Base-by-base conservation (phyloP, 495 filamentous ascomycete genomes). In the Filosporella fistucella region DNA sequence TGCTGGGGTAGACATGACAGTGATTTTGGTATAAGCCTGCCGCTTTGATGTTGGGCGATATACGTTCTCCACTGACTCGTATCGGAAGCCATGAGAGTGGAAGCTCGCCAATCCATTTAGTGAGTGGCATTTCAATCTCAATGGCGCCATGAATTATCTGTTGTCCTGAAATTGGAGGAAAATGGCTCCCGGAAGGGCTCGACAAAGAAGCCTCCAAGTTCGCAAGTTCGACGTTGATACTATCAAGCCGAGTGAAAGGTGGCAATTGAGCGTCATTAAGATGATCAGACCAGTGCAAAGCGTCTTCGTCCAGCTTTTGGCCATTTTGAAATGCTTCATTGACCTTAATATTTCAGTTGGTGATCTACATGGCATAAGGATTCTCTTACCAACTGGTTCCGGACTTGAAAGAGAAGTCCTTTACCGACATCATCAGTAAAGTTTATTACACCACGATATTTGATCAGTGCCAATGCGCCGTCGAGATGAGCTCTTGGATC, bases 221-320 rank as follows among this genome's bases (percentile, higher is more conserved):
- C 12, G 29, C 38, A 7, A 50, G 8, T 18, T 50, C 47, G 1
- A 50, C 9, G 20, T 26, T 21, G 28, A 50, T 54, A 49, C 56
- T 57, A 59, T 69, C 52, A 54, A 69, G 28, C 46, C 41, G 20
- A 41, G 57, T 49, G 11, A 20, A 42, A 18, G 42, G 49, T 43
- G 54, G 56, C 49, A 55, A 20, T 8, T 36, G 12, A 3, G 47
- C 28, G 8, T 33, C 39, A 17, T 20, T 11, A 21, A 24, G 7
- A 2, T 42, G 5, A 12, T 36, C 20, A 33, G 17, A n/a, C 47
- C 47, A 50, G 1, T 14, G 4, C 4, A n/a, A 10, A 5, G 43
- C 21, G n/a, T 42, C 47, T 7, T 25, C 11, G 9, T 14, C 14
- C 3, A 50, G 3, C 8, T 38, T 14, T 21, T 21, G 16, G 28